A percentile compares a stretch with the other conserved stretches of the same genome.
phyloP scores from a whole-genome alignment of 495 filamentous ascomycete genomes.

The Penicillium soppii region DNA sequence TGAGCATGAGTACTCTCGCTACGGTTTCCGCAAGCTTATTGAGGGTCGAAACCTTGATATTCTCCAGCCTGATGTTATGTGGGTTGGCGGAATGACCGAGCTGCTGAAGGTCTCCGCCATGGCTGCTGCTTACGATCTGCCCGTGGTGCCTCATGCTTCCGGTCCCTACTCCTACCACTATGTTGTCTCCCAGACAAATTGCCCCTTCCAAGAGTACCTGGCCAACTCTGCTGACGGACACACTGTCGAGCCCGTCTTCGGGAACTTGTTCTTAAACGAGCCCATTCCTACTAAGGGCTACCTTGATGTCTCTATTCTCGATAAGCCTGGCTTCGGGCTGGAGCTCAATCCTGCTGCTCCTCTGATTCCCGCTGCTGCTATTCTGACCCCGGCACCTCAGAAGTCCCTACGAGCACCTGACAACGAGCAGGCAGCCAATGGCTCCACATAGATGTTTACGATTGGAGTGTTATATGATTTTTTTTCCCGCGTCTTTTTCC shows the following conservation, averaged over 20 bases:
- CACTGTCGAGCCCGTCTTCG: conserved; percentile 85
- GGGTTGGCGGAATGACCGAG: conserved; percentile 90
- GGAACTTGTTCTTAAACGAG: conserved; percentile 86
- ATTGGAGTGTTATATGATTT: conserved; percentile 3
- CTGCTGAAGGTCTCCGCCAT: conserved; percentile 84
- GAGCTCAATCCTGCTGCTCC: conserved; percentile 79
- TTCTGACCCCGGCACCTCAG: conserved; percentile 71
- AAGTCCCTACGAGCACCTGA: conserved; percentile 52
- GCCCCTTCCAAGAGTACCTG: conserved; percentile 92
- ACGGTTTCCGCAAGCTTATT: conserved; percentile 90
- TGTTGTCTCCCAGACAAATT: conserved; percentile 85
- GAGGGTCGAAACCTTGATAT: conserved; percentile 91
- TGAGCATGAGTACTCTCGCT: conserved; percentile 90
- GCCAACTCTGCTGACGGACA: conserved; percentile 89
- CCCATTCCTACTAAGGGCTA: conserved; percentile 82
- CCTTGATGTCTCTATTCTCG: conserved; percentile 71
- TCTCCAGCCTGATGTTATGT: conserved; percentile 95
- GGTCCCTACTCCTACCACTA: conserved; percentile 95
- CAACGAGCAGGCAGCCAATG: conserved; percentile 26
- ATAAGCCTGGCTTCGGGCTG: conserved; percentile 89
- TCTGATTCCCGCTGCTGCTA: conserved; percentile 67
- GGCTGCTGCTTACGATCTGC: conserved; percentile 88
- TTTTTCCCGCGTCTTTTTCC: conserved; percentile 5
- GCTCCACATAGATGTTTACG: conserved; percentile 6
- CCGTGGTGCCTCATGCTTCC: conserved; percentile 89